phyloP scores from a whole-genome alignment of 2,329 filamentous ascomycete species.

The Phaeosphaeria sp. region DNA sequence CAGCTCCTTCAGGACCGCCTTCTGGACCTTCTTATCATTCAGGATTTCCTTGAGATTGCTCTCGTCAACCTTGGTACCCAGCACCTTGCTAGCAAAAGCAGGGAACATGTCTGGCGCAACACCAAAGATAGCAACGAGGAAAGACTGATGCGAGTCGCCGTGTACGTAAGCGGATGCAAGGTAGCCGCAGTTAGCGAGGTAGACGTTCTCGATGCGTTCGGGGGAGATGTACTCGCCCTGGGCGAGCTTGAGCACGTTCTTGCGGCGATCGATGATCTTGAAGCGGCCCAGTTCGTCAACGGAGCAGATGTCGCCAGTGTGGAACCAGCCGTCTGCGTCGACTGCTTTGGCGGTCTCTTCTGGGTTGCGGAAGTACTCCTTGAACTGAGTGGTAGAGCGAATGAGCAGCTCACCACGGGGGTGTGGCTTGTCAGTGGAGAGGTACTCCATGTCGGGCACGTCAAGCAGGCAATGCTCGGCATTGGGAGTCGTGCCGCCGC shows the following conservation, averaged over 20 bases:
- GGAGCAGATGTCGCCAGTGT: conserved; percentile 88
- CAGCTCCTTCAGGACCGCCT: conserved; percentile 78
- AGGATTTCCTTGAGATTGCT: conserved; percentile 74
- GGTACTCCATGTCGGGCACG: conserved; percentile 94
- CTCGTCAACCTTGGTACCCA: conserved; percentile 70
- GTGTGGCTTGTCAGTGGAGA: conserved; percentile 82
- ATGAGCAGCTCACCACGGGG: conserved; percentile 90
- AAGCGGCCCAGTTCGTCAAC: conserved; percentile 87
- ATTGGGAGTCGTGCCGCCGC: conserved; percentile 73
- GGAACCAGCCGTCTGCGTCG: conserved; percentile 94
- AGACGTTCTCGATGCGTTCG: conserved; percentile 95
- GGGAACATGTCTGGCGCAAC: conserved; percentile 86
- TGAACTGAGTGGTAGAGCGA: conserved; percentile 80
- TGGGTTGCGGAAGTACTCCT: conserved; percentile 87
- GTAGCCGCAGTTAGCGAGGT: conserved; percentile 79
- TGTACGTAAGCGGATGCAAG: conserved; percentile 87
- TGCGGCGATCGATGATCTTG: conserved; percentile 93
- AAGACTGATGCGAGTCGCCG: conserved; percentile 82
- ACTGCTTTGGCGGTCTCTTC: conserved; percentile 85
- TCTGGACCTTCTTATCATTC: conserved; percentile 72
- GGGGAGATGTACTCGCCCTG: conserved; percentile 99
- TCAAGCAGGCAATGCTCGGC: conserved; percentile 82
- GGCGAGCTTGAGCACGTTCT: conserved; percentile 98
- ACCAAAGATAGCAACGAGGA: conserved; percentile 85
- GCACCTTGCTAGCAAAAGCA: conserved; percentile 76